Evolutionary conservation across 306 rosid species (phyloP).

Genomic region (Albizia julibrissin): DNA sequence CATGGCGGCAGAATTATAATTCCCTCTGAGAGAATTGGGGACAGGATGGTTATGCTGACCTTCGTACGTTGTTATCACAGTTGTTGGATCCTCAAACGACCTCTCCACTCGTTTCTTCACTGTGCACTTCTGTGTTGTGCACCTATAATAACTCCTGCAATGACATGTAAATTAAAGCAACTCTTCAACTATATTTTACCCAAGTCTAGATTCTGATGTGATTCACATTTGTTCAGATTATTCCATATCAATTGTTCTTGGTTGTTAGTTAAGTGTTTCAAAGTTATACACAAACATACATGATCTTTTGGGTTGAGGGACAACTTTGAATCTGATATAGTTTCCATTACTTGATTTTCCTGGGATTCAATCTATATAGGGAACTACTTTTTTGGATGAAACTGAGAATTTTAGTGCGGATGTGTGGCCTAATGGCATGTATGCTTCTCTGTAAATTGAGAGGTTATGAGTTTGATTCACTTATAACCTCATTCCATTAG

Average conservation of each 20-base stretch:
- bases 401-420: not conserved
- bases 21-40: conserved; percentile 73
- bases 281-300: not conserved
- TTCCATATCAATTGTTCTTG: not conserved
- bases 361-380: not conserved
- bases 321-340: not conserved
- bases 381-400: not conserved
- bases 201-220: not conserved
- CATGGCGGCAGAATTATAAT: conserved; percentile 45
- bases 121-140: conserved; percentile 82
- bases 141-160: conserved; percentile 79
- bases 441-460: not conserved
- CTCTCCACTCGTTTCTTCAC: conserved; percentile 91
- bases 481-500: too few relatives aligned
- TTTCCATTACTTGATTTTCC: not conserved
- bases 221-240: not conserved
- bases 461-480: not conserved
- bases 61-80: conserved; percentile 83
- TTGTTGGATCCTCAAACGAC: conserved; percentile 70
- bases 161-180: not conserved
- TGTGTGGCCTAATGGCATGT: not conserved
- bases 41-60: conserved; percentile 89
- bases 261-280: not conserved
- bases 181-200: not conserved
- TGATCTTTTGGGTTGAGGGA: not conserved